A percentile compares a stretch with the other conserved stretches of the same genome.
phyloP scores from a whole-genome alignment of 139 green algal genomes.

The Ostreobium quekettii region DNA sequence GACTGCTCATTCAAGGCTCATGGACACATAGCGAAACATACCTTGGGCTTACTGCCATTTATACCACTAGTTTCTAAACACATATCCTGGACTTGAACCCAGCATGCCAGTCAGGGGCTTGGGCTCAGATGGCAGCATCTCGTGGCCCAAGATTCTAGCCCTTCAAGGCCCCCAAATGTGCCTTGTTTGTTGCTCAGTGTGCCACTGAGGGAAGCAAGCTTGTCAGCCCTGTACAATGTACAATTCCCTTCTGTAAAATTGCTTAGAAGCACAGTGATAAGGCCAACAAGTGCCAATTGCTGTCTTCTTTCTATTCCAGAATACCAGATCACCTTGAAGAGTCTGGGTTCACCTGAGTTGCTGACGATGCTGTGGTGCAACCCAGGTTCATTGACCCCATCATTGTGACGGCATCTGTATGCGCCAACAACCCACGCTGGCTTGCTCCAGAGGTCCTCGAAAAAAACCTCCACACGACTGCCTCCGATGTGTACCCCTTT shows the following conservation, averaged over 20 bases:
- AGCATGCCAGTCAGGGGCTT: too few species aligned
- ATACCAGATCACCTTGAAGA: background rate
- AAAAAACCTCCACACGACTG: background rate
- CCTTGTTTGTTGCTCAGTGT: background rate
- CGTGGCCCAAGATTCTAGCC: too few species aligned
- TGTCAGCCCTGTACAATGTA: background rate
- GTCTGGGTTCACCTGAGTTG: background rate
- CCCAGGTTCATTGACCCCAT: constrained; percentile 4
- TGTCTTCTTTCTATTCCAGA: constrained; percentile 1
- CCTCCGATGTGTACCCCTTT: constrained; percentile 39
- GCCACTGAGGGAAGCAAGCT: background rate
- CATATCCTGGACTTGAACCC: too few species aligned
- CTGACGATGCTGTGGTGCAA: background rate
- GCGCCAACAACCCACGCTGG: constrained; percentile 49
- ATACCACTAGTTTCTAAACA: too few species aligned
- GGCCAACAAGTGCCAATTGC: background rate
- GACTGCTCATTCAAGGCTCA: too few species aligned
- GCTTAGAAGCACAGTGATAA: background rate
- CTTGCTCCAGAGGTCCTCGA: constrained; percentile 40
- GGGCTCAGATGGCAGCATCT: too few species aligned
- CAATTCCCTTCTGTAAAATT: background rate
- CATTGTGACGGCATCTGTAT: background rate
- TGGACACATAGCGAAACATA: too few species aligned
- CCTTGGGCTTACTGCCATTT: too few species aligned
- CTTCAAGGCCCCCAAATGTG: too few species aligned